A percentile compares a stretch with the other conserved stretches of the same genome.
These are phyloP conservation scores for Arthrinium puccinioides DNA, from an alignment of 2,329 filamentous ascomycete species.

Conservation along the genomic window DNA sequence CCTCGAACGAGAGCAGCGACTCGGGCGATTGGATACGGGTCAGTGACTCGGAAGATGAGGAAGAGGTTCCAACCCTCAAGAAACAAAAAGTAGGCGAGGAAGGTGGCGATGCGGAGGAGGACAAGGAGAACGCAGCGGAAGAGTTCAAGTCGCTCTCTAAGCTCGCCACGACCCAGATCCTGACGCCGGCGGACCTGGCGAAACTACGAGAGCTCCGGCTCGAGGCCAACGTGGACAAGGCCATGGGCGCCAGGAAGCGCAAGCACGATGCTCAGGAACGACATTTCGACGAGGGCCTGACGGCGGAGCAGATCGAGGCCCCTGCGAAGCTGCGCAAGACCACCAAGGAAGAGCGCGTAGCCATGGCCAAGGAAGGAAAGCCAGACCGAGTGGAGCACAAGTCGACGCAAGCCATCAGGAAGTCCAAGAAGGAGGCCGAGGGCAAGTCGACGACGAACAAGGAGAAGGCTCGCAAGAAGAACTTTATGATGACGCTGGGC, in stretches of 20 bases:
- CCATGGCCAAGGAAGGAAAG: conserved; percentile 75
- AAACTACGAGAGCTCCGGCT: conserved; percentile 86
- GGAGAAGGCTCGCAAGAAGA: conserved; percentile 96
- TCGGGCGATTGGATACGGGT: conserved; percentile 94
- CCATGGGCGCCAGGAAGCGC: conserved; percentile 41
- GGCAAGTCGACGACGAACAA: conserved; percentile 97
- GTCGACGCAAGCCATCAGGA: conserved; percentile 74
- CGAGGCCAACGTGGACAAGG: conserved; percentile 62
- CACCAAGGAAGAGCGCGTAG: conserved; percentile 85
- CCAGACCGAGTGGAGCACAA: conserved; percentile 74
- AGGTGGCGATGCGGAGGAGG: conserved; percentile 19
- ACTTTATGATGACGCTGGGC: conserved; percentile 95
- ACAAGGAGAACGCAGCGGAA: conserved; percentile 17
- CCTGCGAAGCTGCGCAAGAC: conserved; percentile 73
- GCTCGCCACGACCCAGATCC: conserved; percentile 85
- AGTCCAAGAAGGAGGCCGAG: conserved; percentile 78
- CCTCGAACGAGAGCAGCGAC: conserved; percentile 53
- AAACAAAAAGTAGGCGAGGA: conserved; percentile 46
- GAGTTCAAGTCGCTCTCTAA: conserved; percentile 52
- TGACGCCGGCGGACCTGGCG: conserved; percentile 92
- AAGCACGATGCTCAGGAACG: conserved; percentile 44
- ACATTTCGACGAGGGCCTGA: conserved; percentile 81
- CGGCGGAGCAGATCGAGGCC: conserved; percentile 85
- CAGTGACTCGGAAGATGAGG: conserved; percentile 74
- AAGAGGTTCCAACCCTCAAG: conserved; percentile 59